Evolutionary conservation across 176 grass and related monocot species (phyloP), one percentile per base, ranked within the genome.

Genomic region (Hordeum marinum): DNA sequence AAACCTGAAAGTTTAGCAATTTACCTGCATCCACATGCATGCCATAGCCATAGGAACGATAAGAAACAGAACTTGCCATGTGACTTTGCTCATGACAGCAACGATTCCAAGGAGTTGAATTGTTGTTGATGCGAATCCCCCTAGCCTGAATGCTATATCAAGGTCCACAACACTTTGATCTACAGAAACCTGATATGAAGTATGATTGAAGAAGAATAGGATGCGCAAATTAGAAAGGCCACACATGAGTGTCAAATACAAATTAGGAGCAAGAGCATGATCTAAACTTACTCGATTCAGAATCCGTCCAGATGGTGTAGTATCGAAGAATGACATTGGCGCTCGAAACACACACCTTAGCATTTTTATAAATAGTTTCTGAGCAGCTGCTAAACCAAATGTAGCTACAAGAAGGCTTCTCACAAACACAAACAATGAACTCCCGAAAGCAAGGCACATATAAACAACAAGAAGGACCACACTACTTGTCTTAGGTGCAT

Each of bases 1-100:
- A 66, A 84, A 82, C 59, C 42, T 54, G 65, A 27, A 78, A 87
- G 26, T 69, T 68, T 26, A 87, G 9, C 5, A 86, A 27, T 93
- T 90, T 92, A 99, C 96, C 96, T 99, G 96, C 94, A 99, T 90
- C 85, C 96, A 99, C 80, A 99, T 83, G 87, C 96, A 95, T 85
- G 81, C 86, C 60, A 94, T 86, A 81, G 89, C 91, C 90, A 99
- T 92, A 15, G 94, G 93, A 72, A 96, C 54, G 82, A 99, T 96
- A 75, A 99, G 86, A 86, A 99, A 83, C 64, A 99, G 65, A 77
- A 99, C 91, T 92, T 99, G 93, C 96, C 96, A 99, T 81, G 96
- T 99, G 20, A 92, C 96, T 80, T 96, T 94, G 66, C 83, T 91
- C 96, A 99, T 99, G 46, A 99, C 96, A 82, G 88, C 93, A 83